These are phyloP conservation scores for Pelargonium fulgidum DNA, from an alignment of 441 rosid species.

Conservation along the genomic window DNA sequence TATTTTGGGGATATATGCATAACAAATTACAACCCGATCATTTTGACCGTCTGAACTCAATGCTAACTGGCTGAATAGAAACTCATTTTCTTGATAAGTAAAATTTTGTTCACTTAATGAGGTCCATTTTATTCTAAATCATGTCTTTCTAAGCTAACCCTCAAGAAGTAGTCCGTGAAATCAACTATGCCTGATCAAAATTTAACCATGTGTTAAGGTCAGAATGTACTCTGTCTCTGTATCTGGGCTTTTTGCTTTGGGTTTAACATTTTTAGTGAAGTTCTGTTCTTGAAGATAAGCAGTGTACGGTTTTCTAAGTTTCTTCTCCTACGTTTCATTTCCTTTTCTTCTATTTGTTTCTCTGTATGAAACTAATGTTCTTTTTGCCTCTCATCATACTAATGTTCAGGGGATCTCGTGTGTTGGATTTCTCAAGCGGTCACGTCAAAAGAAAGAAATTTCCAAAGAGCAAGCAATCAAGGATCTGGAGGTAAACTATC, in stretches of 20 bases:
- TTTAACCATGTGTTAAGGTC: too few species aligned
- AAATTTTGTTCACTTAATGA: background rate
- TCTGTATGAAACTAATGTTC: background rate
- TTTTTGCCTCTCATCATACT: background rate
- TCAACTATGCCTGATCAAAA: background rate
- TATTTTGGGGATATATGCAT: too few species aligned
- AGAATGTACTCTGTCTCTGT: too few species aligned
- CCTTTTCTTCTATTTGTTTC: background rate
- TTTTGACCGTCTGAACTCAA: background rate
- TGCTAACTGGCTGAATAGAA: background rate
- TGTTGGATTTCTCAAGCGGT: background rate
- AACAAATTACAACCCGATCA: too few species aligned
- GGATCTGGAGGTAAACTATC: slow-evolving; percentile 8
- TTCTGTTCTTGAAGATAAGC: background rate
- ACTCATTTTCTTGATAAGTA: background rate
- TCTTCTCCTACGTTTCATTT: background rate
- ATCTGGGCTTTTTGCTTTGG: background rate
- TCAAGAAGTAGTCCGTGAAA: background rate
- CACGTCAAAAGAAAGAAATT: background rate
- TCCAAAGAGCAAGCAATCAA: slow-evolving; percentile 7
- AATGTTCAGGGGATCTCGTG: slow-evolving; percentile 5
- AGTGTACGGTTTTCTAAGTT: background rate
- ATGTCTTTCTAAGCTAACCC: background rate
- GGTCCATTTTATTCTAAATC: background rate
- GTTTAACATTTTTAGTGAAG: background rate